These are phyloP conservation scores for Alternaria ventricosa DNA, from an alignment of 2,329 filamentous ascomycete species.

Conservation along the genomic window DNA sequence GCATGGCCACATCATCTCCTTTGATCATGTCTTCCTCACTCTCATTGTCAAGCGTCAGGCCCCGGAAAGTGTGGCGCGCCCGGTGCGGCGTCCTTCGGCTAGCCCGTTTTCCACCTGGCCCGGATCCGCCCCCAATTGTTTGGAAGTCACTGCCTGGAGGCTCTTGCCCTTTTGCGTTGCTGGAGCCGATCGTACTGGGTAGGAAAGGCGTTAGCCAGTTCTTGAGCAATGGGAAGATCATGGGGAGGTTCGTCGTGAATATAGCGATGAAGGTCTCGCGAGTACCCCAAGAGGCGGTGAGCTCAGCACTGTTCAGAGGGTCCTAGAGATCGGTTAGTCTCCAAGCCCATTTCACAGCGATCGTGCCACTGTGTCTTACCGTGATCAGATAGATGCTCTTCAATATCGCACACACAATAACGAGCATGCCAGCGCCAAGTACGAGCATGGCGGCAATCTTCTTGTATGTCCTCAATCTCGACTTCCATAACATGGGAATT, in stretches of 20 bases:
- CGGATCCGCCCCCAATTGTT: not conserved
- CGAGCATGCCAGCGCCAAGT: conserved; percentile 63
- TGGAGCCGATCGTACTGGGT: not conserved
- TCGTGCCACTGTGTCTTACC: not conserved
- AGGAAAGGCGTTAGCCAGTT: not conserved
- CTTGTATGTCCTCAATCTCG: conserved; percentile 56
- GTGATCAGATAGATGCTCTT: conserved; percentile 51
- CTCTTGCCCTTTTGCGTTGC: not conserved
- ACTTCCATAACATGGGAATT: conserved; percentile 62
- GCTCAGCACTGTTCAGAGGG: not conserved
- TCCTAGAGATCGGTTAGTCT: not conserved
- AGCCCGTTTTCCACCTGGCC: not conserved
- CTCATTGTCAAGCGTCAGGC: not conserved
- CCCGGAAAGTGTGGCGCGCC: not conserved
- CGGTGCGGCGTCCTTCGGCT: not conserved
- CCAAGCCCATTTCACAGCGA: fast-evolving
- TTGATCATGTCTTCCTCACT: not conserved
- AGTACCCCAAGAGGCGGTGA: conserved; percentile 54
- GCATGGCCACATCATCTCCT: not conserved
- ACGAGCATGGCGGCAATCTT: conserved; percentile 62
- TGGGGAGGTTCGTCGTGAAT: conserved; percentile 49
- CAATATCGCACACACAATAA: conserved; percentile 63
- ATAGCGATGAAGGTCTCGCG: conserved; percentile 57
- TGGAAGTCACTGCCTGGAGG: not conserved
- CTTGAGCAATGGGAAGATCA: not conserved